phyloP scores from a whole-genome alignment of 768 basidiomycete species.

The Macrolepiota dolichaula region DNA sequence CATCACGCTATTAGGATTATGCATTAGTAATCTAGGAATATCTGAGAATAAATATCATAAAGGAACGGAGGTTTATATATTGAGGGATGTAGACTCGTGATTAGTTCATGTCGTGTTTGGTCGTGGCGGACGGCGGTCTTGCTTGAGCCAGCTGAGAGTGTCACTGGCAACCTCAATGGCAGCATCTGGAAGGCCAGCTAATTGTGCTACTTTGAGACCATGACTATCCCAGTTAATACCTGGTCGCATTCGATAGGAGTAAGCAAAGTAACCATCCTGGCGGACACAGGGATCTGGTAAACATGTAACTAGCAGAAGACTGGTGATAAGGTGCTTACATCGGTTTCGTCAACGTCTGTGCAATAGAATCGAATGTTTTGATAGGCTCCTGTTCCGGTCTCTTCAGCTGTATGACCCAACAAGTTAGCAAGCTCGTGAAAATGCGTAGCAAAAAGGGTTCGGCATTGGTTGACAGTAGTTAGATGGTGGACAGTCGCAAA shows the following conservation, averaged over 20 bases:
- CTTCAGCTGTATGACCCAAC: conserved; percentile 56
- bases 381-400: conserved; percentile 46
- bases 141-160: conserved; percentile 40
- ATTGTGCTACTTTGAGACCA: conserved; percentile 82
- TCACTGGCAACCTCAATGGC: conserved; percentile 60
- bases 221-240: conserved; percentile 92
- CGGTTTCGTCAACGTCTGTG: conserved; percentile 78
- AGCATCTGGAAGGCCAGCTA: conserved; percentile 76
- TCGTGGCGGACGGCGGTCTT: background rate
- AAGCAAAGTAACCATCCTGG: conserved; percentile 77
- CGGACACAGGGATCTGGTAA: background rate
- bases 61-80: background rate
- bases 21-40: background rate
- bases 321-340: conserved; percentile 50
- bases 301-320: background rate
- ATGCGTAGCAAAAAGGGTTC: conserved; percentile 97
- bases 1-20: background rate
- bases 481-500: conserved; percentile 89
- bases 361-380: conserved; percentile 78
- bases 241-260: conserved; percentile 74
- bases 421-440: conserved; percentile 92
- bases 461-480: conserved; percentile 62
- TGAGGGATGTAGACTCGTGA: background rate
- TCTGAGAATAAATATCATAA: background rate
- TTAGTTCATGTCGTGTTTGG: background rate